Conservation (phyloP, 2,329 filamentous ascomycete genomes). For the Trichoderma guizhouense region DNA sequence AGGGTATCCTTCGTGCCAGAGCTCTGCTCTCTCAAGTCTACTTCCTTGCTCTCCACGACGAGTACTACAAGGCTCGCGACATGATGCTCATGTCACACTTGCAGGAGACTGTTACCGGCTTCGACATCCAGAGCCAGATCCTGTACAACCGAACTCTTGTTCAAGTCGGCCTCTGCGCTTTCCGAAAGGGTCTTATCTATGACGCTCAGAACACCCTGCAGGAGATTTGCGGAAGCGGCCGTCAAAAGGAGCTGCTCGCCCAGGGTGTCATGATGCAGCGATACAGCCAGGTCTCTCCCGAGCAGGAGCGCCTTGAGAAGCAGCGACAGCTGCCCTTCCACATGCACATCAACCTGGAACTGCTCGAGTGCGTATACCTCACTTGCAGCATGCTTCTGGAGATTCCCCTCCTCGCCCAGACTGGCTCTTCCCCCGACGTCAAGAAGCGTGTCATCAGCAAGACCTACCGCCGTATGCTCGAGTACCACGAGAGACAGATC, state of each 20-base stretch:
- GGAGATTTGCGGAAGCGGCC: slow-evolving; percentile 95
- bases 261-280: slow-evolving; percentile 98
- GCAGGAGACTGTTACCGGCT: slow-evolving; percentile 94
- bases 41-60: slow-evolving; percentile 93
- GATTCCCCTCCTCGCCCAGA: slow-evolving; percentile 94
- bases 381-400: slow-evolving; percentile 99
- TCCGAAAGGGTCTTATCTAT: slow-evolving; percentile 94
- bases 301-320: slow-evolving; percentile 95
- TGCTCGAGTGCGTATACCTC: slow-evolving; percentile 96
- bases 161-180: slow-evolving; percentile 96
- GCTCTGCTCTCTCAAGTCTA: slow-evolving; percentile 99
- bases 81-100: slow-evolving; percentile 99
- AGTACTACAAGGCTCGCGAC: slow-evolving; percentile 96
- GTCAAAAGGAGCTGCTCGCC: slow-evolving; percentile 95
- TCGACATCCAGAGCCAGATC: slow-evolving; percentile 95
- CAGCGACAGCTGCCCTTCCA: slow-evolving; percentile 98
- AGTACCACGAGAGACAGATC: slow-evolving; percentile 99
- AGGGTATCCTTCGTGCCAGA: slow-evolving; percentile 91
- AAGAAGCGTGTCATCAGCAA: slow-evolving; percentile 99
- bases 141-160: slow-evolving; percentile 98
- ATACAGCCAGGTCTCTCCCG: slow-evolving; percentile 91
- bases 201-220: slow-evolving; percentile 97
- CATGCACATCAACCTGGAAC: slow-evolving; percentile 99
- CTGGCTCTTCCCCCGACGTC: slow-evolving; percentile 91
- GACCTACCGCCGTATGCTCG: slow-evolving; percentile 97